Base-by-base conservation (phyloP, 805 yeast species). In the Teunomyces aglyptinius region DNA sequence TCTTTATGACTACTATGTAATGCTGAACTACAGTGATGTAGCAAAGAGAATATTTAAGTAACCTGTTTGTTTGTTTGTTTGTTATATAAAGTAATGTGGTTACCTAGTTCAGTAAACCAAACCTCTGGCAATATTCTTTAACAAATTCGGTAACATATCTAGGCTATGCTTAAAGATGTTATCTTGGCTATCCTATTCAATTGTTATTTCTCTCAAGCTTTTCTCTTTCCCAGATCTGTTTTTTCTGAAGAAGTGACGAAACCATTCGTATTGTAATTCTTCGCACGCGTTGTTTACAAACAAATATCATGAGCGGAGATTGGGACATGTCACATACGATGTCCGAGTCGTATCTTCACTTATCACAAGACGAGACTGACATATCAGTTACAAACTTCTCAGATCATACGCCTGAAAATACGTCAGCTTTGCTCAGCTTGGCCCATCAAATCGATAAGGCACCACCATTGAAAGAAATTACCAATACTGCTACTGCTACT, bases 301-400 rank as follows among this genome's bases (percentile, higher is more conserved):
- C 39, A 36, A 36, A 22, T 22, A 40, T 28, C 35, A 36, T 60
- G 58, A 36, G 27, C 22, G 27, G 13, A 36, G 39, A 36, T 28
- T n/a, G 39, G 35, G 64, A 60, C 38, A 44, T 59, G 35, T 51
- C 63, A 13, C 60, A 56, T 38, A 62, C 61, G n/a, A 42, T 59
- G 36, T 54, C 68, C 8, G 70, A 67, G 51, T 64, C 70, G 19
- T 66, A 59, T 46, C 47, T 56, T 45, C 64, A 64, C 48, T 53
- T 64, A 15, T 56, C 67, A 12, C 59, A 55, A 45, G 66, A 62
- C 41, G 52, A 54, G 7, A 38, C 29, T 32, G 54, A 51, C 10
- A 31, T 39, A 20, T 32, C 43, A 24, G 44, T 38, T 33, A 35
- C 34, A 20, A 41, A 31, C 32, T 18, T 46, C 20, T 20, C 27